Base-by-base conservation (phyloP, 345 rosid species). In the Populus alba region DNA sequence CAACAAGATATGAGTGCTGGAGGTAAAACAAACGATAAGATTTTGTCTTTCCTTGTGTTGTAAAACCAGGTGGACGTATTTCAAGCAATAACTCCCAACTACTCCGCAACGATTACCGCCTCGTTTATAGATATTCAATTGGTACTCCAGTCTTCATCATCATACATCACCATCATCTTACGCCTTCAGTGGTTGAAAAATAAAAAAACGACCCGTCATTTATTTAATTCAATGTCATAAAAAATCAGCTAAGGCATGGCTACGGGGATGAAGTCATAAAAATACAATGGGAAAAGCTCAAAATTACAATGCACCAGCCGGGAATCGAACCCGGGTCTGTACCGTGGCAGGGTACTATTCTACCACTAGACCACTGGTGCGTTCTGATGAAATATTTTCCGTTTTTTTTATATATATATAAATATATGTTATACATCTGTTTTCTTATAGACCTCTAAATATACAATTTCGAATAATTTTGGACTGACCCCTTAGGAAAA, bases 291-390 rank as follows among this genome's bases (percentile, higher is more conserved):
- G n/a, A 8, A 22, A 8, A 57, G 4, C 1, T 41, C 3, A 57
- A 53, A 6, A 2, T 0, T 1, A 3, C 4, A n/a, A n/a, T 72
- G 74, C 66, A 62, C 73, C 81, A 49, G 61, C 77, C 62, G 61
- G 70, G 78, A 80, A 53, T 80, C 74, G 76, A 83, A 77, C 81
- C 70, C 81, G 73, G 77, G 76, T 74, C 79, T 74, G 70, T 70
- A 73, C 73, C 70, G 78, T 78, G 79, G 77, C 79, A 82, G 77
- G 73, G 70, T 77, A 79, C 87, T 81, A 83, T 83, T 87, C 82
- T 84, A 85, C 80, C 88, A 87, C 88, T 83, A 80, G 87, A 84
- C 87, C 88, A 77, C 86, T 77, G 85, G 88, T 85, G 83, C 84
- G 4, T 43, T 43, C 0, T 43, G 47, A 0, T 2, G 12, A 9